Percentiles rank a stretch among this genome's conserved stretches.
These are phyloP conservation scores for Handroanthus guayacan DNA, from an alignment of 257 asterid species.

Conservation along the genomic window DNA sequence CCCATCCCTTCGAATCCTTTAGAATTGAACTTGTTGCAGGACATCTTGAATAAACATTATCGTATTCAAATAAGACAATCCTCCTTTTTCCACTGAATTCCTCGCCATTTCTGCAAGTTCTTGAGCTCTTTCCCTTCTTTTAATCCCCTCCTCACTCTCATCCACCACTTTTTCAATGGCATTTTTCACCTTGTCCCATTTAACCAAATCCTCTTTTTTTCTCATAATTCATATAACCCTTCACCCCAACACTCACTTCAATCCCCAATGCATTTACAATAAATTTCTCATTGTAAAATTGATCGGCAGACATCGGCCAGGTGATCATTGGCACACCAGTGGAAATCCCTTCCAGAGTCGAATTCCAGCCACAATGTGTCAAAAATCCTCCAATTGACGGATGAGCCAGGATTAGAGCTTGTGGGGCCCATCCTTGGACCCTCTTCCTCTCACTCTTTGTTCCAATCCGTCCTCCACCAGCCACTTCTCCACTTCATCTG, in stretches of 20 bases:
- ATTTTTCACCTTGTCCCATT: conserved; percentile 28
- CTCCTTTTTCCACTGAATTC: conserved; percentile 40
- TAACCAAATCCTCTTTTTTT: conserved; percentile 25
- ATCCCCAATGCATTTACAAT: conserved; percentile 37
- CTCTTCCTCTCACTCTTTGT: conserved; percentile 41
- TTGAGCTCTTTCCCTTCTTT: conserved; percentile 35
- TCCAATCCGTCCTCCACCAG: conserved; percentile 36
- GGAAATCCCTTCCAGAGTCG: conserved; percentile 42
- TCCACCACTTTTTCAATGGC: conserved; percentile 36
- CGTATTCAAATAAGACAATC: conserved; percentile 40
- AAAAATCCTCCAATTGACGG: conserved; percentile 45
- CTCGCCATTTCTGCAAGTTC: conserved; percentile 34
- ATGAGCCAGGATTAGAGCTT: conserved; percentile 44
- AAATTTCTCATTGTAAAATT: conserved; percentile 47
- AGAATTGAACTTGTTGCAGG: background rate
- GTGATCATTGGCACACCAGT: conserved; percentile 48
- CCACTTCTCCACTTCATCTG: conserved; percentile 39
- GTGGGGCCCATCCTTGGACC: conserved; percentile 54
- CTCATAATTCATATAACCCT: conserved; percentile 7
- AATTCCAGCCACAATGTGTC: conserved; percentile 56
- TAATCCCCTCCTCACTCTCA: conserved; percentile 28
- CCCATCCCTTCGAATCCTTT: too few relatives aligned
- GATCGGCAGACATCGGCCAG: conserved; percentile 53
- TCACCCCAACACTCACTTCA: conserved; percentile 44
- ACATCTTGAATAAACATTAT: conserved; percentile 42